These are phyloP conservation scores for Backusella westeae DNA, from an alignment of 192 early-diverging fungal species.

Conservation along the genomic window DNA sequence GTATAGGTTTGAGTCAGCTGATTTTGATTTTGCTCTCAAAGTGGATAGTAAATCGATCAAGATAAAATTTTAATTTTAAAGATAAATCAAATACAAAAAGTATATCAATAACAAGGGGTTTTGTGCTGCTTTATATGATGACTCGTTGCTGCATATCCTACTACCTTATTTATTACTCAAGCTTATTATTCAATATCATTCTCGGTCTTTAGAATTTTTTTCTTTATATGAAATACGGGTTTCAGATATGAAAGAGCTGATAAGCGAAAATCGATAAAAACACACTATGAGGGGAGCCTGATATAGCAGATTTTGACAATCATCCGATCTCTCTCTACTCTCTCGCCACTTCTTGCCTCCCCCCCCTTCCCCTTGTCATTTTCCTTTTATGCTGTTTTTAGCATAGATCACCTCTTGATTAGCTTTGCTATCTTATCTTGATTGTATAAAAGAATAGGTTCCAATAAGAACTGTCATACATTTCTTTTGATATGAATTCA, in stretches of 20 bases:
- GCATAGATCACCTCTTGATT: background rate
- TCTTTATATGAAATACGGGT: background rate
- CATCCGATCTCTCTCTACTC: background rate
- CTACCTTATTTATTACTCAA: background rate
- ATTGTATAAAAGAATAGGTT: background rate
- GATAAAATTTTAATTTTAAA: no score
- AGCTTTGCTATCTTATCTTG: background rate
- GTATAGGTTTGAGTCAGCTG: background rate
- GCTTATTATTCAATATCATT: background rate
- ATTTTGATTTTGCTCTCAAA: background rate
- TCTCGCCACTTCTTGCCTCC: background rate
- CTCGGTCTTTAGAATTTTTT: background rate
- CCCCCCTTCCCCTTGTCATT: background rate
- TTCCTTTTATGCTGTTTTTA: background rate
- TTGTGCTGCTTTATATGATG: background rate
- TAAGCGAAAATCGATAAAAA: background rate
- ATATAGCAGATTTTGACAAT: background rate
- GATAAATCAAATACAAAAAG: no score
- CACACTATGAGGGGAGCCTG: background rate
- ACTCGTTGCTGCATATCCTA: background rate
- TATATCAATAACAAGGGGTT: no score
- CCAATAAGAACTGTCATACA: background rate
- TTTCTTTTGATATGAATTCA: background rate
- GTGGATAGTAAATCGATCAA: no score
- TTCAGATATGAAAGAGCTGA: background rate